Conservation (phyloP, 345 rosid species). For the Cardiospermum halicacabum region DNA sequence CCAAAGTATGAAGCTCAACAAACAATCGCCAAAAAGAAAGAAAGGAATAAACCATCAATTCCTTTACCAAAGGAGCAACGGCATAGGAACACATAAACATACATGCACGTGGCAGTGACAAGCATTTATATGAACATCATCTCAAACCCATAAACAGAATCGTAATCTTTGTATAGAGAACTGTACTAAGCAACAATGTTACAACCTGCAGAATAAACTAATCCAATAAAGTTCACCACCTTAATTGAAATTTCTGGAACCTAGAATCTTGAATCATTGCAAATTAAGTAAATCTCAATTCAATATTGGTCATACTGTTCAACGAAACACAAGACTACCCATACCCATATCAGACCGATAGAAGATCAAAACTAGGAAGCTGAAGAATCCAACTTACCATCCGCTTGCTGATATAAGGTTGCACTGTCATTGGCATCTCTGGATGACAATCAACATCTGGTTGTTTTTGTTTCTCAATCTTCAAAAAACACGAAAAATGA, state of each 20-base stretch:
- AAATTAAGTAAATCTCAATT: background rate
- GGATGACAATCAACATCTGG: constrained; percentile 38
- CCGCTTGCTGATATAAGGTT: constrained; percentile 75
- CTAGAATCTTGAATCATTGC: background rate
- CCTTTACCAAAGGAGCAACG: background rate
- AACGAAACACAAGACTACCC: background rate
- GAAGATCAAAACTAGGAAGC: background rate
- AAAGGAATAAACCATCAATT: background rate
- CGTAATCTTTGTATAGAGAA: background rate
- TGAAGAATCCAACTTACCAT: constrained; percentile 39
- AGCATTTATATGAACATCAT: background rate
- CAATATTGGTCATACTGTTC: background rate
- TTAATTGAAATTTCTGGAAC: background rate
- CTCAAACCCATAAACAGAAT: background rate
- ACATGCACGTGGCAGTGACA: background rate
- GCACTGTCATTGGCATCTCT: constrained; percentile 42
- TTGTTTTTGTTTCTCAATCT: constrained; percentile 3
- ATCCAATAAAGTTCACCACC: background rate
- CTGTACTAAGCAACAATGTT: background rate
- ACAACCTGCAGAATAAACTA: background rate
- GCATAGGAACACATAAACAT: background rate
- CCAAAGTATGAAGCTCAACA: background rate
- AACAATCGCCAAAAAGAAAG: background rate
- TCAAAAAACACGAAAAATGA: too few relatives aligned
- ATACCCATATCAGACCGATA: background rate